Conservation (phyloP, 441 rosid genomes). For the Capsella rubella region DNA sequence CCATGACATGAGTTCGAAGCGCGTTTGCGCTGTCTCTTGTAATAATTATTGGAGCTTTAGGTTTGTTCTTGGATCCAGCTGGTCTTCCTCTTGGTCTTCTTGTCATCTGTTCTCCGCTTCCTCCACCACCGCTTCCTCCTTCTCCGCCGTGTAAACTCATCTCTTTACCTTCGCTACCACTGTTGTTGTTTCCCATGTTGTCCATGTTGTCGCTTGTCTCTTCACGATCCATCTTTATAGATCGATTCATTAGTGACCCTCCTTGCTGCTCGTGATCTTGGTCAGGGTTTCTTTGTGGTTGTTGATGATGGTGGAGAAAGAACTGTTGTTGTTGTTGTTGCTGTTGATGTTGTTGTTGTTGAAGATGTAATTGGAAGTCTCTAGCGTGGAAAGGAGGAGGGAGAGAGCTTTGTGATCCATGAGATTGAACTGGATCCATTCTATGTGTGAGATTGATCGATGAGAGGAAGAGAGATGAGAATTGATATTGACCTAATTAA, state of each 20-base stretch:
- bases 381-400: constrained; percentile 93
- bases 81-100: constrained; percentile 62
- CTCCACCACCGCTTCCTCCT: constrained; percentile 38
- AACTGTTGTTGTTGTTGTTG: constrained; percentile 58
- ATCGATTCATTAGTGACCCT: constrained; percentile 46
- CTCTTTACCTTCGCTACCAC: constrained; percentile 56
- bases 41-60: constrained; percentile 58
- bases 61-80: constrained; percentile 60
- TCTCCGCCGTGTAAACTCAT: constrained; percentile 39
- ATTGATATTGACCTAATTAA: constrained; percentile 22
- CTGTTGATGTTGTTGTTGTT: constrained; percentile 36
- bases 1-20: constrained; percentile 57
- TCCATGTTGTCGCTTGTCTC: constrained; percentile 49
- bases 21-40: constrained; percentile 61
- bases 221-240: constrained; percentile 65
- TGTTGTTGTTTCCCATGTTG: constrained; percentile 42
- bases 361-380: constrained; percentile 84
- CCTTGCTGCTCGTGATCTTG: constrained; percentile 57
- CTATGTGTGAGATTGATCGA: constrained; percentile 22
- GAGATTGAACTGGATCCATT: constrained; percentile 90
- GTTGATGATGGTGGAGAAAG: constrained; percentile 57
- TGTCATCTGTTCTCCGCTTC: constrained; percentile 40
- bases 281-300: constrained; percentile 62
- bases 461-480: constrained; percentile 3
- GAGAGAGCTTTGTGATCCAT: constrained; percentile 76